phyloP scores from a whole-genome alignment of 139 green algal species.

The Zygnema cylindricum region DNA sequence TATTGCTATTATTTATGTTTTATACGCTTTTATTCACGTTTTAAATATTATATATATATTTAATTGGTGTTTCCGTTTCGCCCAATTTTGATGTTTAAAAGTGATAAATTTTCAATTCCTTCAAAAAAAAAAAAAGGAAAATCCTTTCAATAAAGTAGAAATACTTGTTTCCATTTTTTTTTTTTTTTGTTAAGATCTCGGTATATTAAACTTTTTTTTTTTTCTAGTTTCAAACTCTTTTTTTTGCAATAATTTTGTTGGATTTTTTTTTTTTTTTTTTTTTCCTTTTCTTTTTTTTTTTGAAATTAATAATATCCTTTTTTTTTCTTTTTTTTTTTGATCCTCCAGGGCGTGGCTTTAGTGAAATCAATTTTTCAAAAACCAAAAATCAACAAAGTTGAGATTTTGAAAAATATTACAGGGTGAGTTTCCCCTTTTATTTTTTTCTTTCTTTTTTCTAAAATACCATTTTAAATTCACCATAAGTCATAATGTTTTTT shows the following conservation, averaged over 20 bases:
- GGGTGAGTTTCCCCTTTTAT: not conserved
- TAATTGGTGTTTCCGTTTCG: too few relatives aligned
- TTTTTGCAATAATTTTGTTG: not conserved
- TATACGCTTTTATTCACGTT: too few relatives aligned
- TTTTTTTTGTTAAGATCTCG: too few relatives aligned
- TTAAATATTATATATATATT: too few relatives aligned
- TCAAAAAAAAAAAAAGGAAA: too few relatives aligned
- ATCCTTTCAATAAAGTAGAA: too few relatives aligned
- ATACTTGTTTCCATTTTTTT: too few relatives aligned
- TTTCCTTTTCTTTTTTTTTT: not conserved
- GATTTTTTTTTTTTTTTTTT: not conserved
- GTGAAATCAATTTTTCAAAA: not conserved
- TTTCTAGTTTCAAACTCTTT: not conserved
- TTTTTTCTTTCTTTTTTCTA: not conserved
- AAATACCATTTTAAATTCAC: not conserved
- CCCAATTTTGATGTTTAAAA: too few relatives aligned
- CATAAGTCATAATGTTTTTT: not conserved
- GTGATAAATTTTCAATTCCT: too few relatives aligned
- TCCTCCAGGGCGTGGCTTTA: not conserved
- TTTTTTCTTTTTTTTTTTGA: not conserved
- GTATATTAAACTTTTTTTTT: not conserved
- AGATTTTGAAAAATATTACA: not conserved
- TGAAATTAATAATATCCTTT: not conserved
- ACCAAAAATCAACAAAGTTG: not conserved
- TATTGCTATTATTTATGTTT: too few relatives aligned